These are phyloP conservation scores for Candida tetrigidarum DNA, from an alignment of 1,139 yeast genomes.

Conservation along the genomic window DNA sequence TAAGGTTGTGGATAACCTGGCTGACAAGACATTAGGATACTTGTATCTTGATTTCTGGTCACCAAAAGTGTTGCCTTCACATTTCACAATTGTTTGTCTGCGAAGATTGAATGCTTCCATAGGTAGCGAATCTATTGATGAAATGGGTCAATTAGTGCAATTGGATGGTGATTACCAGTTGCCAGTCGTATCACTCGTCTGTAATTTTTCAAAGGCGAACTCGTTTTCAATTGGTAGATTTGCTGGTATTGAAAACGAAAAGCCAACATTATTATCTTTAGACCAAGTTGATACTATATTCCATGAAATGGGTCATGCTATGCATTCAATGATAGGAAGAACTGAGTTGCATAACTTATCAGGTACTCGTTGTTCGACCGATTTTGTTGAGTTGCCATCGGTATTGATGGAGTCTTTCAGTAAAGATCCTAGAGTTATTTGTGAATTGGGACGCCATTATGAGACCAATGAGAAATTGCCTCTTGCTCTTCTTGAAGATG, in stretches of 20 bases:
- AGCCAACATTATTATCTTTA: slow-evolving; percentile 58
- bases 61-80: slow-evolving; percentile 72
- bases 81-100: slow-evolving; percentile 96
- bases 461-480: slow-evolving; percentile 69
- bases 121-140: slow-evolving; percentile 29
- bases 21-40: slow-evolving; percentile 36
- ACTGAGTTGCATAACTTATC: slow-evolving; percentile 89
- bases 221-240: slow-evolving; percentile 26
- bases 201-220: slow-evolving; percentile 66
- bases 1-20: slow-evolving; percentile 53
- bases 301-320: slow-evolving; percentile 99
- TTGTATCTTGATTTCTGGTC: slow-evolving; percentile 53
- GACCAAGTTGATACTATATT: slow-evolving; percentile 91
- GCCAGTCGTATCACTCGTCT: slow-evolving; percentile 88
- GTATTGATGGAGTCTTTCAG: slow-evolving; percentile 95
- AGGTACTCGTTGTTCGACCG: slow-evolving; percentile 96
- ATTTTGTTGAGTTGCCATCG: slow-evolving; percentile 95
- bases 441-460: slow-evolving; percentile 75
- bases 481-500: slow-evolving; percentile 46
- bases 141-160: slow-evolving; percentile 50
- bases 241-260: slow-evolving; percentile 27
- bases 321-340: slow-evolving; percentile 96
- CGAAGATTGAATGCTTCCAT: slow-evolving; percentile 48
- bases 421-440: slow-evolving; percentile 74
- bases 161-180: slow-evolving; percentile 68